Conservation (phyloP, 495 filamentous ascomycete species). For the Aspergillus incahuasiensis region DNA sequence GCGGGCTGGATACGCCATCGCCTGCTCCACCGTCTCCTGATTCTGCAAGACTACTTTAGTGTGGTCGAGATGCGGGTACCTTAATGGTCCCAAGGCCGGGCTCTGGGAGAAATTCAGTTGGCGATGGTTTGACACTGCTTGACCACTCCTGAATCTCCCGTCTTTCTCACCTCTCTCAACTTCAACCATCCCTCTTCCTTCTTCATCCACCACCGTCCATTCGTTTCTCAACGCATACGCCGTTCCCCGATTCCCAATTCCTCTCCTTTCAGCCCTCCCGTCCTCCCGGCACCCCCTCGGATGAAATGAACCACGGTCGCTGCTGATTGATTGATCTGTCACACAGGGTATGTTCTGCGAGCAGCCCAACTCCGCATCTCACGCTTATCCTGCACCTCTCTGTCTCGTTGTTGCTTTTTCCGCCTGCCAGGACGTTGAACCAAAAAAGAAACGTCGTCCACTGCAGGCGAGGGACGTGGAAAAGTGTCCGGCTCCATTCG, state of each 20-base stretch:
- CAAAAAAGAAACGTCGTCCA: conserved; percentile 7
- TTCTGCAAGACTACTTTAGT: conserved; percentile 11
- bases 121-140: not conserved
- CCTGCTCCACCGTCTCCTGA: conserved; percentile 15
- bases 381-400: conserved; percentile 10
- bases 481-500: not conserved
- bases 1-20: conserved; percentile 1
- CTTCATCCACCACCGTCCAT: conserved; percentile 3
- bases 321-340: conserved; percentile 17
- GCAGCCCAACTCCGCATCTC: conserved; percentile 3
- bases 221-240: not conserved
- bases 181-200: conserved; percentile 6
- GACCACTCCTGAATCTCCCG: conserved; percentile 6
- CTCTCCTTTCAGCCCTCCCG: conserved; percentile 1
- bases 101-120: not conserved
- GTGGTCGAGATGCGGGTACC: conserved; percentile 4
- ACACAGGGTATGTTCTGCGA: conserved; percentile 20
- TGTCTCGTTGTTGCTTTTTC: conserved; percentile 13
- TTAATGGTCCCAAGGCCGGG: not conserved
- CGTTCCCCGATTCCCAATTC: too few relatives aligned
- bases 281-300: not conserved
- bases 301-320: conserved; percentile 16
- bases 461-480: not conserved
- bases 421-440: conserved; percentile 3
- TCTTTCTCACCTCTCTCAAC: conserved; percentile 7